A percentile compares a stretch with the other conserved stretches of the same genome.
phyloP scores from a whole-genome alignment of 768 basidiomycete species.

The Collybia sp. region DNA sequence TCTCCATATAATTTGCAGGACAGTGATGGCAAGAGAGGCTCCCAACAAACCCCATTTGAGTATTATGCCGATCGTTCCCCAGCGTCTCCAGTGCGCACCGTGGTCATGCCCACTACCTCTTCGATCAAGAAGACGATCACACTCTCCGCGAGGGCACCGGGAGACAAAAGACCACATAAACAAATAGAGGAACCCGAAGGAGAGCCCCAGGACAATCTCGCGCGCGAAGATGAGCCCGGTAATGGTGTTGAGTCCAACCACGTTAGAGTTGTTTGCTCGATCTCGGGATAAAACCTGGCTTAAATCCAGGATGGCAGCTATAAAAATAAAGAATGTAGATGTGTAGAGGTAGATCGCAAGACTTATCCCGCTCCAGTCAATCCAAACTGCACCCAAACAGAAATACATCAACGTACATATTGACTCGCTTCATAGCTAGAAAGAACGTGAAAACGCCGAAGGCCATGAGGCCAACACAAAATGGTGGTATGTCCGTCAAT shows the following conservation, averaged over 20 bases:
- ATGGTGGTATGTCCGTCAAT: constrained; percentile 62
- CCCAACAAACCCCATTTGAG: constrained; percentile 49
- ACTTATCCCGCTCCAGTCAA: constrained; percentile 20
- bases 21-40: constrained; percentile 38
- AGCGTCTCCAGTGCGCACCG: constrained; percentile 62
- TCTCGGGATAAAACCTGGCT: constrained; percentile 43
- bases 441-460: constrained; percentile 58
- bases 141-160: constrained; percentile 45
- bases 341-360: constrained; percentile 47
- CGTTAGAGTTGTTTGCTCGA: constrained; percentile 15
- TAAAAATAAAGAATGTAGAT: constrained; percentile 56
- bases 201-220: constrained; percentile 54
- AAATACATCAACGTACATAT: constrained; percentile 35
- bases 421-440: constrained; percentile 45
- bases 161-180: constrained; percentile 69
- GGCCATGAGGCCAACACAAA: constrained; percentile 60
- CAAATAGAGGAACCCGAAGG: constrained; percentile 54
- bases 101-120: constrained; percentile 24
- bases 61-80: constrained; percentile 51
- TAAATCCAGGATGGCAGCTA: constrained; percentile 60
- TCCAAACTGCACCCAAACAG: background rate
- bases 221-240: constrained; percentile 43
- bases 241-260: constrained; percentile 20
- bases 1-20: constrained; percentile 65
- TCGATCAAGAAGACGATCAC: background rate